Evolutionary conservation across 2,329 filamentous ascomycete genomes (phyloP).

Genomic region (Teratosphaeria viscida): DNA sequence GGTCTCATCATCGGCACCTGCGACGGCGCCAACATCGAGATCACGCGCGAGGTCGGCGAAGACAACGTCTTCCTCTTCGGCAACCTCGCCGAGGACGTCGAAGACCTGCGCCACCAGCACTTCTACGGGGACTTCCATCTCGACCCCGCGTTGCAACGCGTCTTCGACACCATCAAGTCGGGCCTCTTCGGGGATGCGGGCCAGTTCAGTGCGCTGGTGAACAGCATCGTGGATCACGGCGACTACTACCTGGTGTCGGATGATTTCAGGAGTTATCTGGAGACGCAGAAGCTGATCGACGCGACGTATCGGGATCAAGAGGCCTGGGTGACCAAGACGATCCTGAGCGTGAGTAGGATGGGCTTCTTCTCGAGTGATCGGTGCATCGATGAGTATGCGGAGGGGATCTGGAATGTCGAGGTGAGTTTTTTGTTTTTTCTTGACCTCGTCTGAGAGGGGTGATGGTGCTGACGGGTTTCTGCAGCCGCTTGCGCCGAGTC

Average conservation of each 20-base stretch:
- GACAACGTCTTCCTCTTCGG: conserved; percentile 98
- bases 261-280: conserved; percentile 89
- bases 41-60: conserved; percentile 66
- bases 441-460: too few relatives aligned
- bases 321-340: conserved; percentile 83
- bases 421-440: background rate
- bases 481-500: background rate
- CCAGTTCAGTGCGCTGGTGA: conserved; percentile 72
- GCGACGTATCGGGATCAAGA: conserved; percentile 87
- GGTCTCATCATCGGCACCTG: conserved; percentile 96
- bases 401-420: conserved; percentile 83
- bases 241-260: conserved; percentile 98
- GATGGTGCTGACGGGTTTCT: background rate
- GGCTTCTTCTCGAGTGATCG: conserved; percentile 94
- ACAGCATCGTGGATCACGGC: conserved; percentile 80
- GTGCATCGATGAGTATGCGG: conserved; percentile 95
- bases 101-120: conserved; percentile 85
- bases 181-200: conserved; percentile 70
- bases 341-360: conserved; percentile 78
- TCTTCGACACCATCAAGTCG: conserved; percentile 72
- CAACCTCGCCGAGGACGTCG: conserved; percentile 89
- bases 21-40: conserved; percentile 79
- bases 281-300: conserved; percentile 84
- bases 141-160: conserved; percentile 64
- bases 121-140: conserved; percentile 71